These are phyloP conservation scores for Ballota nigra DNA, from an alignment of 257 asterid species.

Conservation along the genomic window DNA sequence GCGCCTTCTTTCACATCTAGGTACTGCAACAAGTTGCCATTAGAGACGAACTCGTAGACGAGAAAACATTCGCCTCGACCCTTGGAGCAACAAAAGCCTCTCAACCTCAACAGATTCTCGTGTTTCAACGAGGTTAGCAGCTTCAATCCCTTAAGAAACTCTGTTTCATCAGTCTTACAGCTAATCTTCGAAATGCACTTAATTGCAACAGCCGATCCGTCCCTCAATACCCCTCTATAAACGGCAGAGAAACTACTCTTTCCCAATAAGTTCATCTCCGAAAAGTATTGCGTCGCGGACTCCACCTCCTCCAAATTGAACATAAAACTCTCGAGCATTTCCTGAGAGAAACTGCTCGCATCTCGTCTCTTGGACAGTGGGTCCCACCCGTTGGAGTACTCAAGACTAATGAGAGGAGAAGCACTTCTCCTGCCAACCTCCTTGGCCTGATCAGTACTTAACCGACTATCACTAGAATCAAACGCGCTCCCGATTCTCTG, in stretches of 20 bases:
- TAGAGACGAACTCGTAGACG: conserved; percentile 72
- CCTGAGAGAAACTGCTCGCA: conserved; percentile 67
- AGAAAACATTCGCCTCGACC: conserved; percentile 97
- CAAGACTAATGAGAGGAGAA: conserved; percentile 83
- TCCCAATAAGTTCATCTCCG: conserved; percentile 74
- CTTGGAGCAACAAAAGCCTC: conserved; percentile 96
- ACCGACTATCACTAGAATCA: conserved; percentile 57
- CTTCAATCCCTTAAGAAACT: conserved; percentile 73
- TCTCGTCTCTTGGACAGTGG: conserved; percentile 62
- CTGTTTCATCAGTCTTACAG: conserved; percentile 84
- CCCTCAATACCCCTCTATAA: conserved; percentile 74
- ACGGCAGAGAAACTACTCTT: conserved; percentile 77
- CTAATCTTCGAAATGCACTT: conserved; percentile 90
- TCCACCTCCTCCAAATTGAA: conserved; percentile 88
- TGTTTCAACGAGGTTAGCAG: conserved; percentile 72
- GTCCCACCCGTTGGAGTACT: conserved; percentile 87
- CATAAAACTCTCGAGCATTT: conserved; percentile 74
- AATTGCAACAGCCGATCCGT: conserved; percentile 77
- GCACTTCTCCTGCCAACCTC: conserved; percentile 65
- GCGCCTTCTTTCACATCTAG: conserved; percentile 60
- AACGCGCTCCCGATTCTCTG: conserved; percentile 70
- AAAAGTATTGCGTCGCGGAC: conserved; percentile 84
- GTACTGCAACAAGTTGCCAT: conserved; percentile 74
- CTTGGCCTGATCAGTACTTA: conserved; percentile 61
- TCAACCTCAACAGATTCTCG: conserved; percentile 69